Base-by-base conservation (phyloP, 2,329 filamentous ascomycete species). In the Periconia digitata region DNA sequence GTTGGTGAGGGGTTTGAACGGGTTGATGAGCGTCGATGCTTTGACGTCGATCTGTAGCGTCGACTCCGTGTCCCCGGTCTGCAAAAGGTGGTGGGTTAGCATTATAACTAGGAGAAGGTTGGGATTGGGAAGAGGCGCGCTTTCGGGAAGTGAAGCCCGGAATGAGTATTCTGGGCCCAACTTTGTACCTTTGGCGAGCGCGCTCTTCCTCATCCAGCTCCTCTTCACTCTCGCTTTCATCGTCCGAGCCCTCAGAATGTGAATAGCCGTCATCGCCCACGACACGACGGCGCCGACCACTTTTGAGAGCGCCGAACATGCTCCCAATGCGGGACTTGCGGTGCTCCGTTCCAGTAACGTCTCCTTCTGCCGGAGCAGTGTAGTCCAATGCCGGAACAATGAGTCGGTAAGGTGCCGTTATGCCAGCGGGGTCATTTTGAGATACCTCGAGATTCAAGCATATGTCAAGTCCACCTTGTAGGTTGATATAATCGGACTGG, bases 371-470 rank as follows among this genome's bases (percentile, higher is more conserved):
- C 7, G 53, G 43, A 8, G 55, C 42, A 8, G 47, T 56, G 43
- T 76, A 85, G 60, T 73, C 73, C 43, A 99, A 75, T 44, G 85
- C 84, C 10, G 95, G 94, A 5, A 99, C 86, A 1, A 97, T 79
- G 5, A 99, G 74, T 34, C 90, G 80, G 69, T 99, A 99, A 8
- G 91, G 90, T 43, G 85, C 83, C 0, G 94, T 99, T 55, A 90
- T 90, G 13, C 94, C 95, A 0, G 88, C 81, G 0, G 94, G 92
- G 60, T 99, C 91, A 54, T 84, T 85, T 38, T 89, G 82, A 60
- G 87, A 91, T 52, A 96, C 84, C 73, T 99, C 94, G 53, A 96
- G 85, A 60, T 96, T 96, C 37, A 99, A 73, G 43, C 85, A 88
- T 29, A 99, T 86, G 56, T 96, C 91, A 8, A 99, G 76, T 0